Base-by-base conservation (phyloP, 2,329 filamentous ascomycete genomes). In the Trichoderma breve region DNA sequence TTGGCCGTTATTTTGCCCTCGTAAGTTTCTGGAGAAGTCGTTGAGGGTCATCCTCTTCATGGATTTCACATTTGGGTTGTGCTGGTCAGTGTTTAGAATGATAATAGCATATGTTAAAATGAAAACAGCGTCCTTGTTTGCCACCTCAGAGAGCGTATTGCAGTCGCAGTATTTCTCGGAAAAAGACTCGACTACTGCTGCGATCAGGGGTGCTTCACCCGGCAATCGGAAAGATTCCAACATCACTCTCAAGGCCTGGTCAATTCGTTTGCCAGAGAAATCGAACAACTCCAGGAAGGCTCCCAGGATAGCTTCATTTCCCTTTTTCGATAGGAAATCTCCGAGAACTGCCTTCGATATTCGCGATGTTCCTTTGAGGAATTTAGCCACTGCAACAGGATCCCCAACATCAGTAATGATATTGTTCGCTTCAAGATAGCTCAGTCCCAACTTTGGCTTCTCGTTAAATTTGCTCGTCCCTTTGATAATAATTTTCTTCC, bases 61-160 rank as follows among this genome's bases (percentile, higher is more conserved):
- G 2, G 87, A 82, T 76, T 90, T 94, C 74, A 98, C 82, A 76
- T 98, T 98, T 0, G 94, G 95, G 78, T 97, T 99, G 81, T 98
- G 96, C 77, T 97, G 92, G 79, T 99, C 96, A 1, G 95, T 98
- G 79, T 99, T 99, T 71, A 99, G 85, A 89, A 99, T 94, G 80
- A 99, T 97, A 77, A 98, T 97, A 47, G 95, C 96, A 79, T 99
- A 99, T 0, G 93, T 95, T 66, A 99, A 85, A 62, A 99, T 90
- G 78, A 93, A 99, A 26, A 96, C 91, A 8, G 94, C 90, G 80
- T 99, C 96, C 76, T 93, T 92, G 78, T 97, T 91, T 7, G 91
- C 92, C 74, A 98, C 90, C 26, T 91, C 92, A 69, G 92, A 88
- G 0, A 93, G 91, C 30, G 89, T 87, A 6, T 88, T 89, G 72